Evolutionary conservation across 495 filamentous ascomycete genomes (phyloP), one percentile per base, ranked within the genome.

Genomic region (Penicillium simplicissimum): DNA sequence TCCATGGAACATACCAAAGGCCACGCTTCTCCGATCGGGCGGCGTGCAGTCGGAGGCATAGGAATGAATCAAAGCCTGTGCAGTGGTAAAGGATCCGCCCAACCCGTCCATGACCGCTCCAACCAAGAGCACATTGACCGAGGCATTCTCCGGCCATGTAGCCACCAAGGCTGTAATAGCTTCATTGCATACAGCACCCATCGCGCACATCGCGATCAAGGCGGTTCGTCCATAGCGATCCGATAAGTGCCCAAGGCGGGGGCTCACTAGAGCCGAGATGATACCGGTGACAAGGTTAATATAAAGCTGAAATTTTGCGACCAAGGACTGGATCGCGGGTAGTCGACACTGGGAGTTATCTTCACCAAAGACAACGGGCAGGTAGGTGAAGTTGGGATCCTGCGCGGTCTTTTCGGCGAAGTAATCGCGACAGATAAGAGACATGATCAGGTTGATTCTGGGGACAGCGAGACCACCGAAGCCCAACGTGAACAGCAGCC

Each of bases 21-120:
- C 85, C n/a, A 95, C 88, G 49, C 88, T 91, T 19, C 95, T 85
- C 60, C 84, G 83, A 31, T 87, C 86, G 0, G 91, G 90, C 15
- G 87, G 78, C 13, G 95, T 94, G 74, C 92, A 96, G 70, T 98
- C 95, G 42, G 90, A 84, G 7, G 88, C 89, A 71, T 98, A 98
- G 0, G 94, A 89, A 67, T 93, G 85, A 23, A 84, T 85, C 40
- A 98, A 68, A 10, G 95, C 90, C 79, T 91, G 88, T 3, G 84
- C 87, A 1, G 89, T 83, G 3, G 91, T 93, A 74, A 97, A 96
- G 35, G 92, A 96, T 15, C 94, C 95, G 19, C 87, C 85, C 0
- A 97, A 66, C 1, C 94, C 94, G 70, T 98, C 94, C 35, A 90
- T 76, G 23, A 90, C 78, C 31, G 83, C 83, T 17, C 91, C 91